Base-by-base conservation (phyloP, 2,329 filamentous ascomycete genomes). In the Tolypocladium tropicale region DNA sequence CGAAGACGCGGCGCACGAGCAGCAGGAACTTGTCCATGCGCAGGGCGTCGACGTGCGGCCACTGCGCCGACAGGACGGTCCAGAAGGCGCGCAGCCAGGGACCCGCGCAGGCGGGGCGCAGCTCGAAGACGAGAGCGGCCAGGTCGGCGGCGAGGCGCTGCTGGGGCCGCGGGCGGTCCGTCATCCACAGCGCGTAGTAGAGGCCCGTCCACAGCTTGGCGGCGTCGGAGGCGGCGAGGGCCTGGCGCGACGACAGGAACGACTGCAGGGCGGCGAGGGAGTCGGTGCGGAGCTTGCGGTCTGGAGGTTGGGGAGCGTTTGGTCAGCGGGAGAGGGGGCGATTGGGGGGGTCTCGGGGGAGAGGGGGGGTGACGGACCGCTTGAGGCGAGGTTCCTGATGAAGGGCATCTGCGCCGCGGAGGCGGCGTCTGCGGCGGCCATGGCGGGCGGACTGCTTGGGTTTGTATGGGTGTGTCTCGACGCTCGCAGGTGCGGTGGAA, bases 151-250 rank as follows among this genome's bases (percentile, higher is more conserved):
- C 88, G 50, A 97, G 86, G 48, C 82, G 82, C 76, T 96, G 91
- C 76, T 96, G 93, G 3, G 89, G 86, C n/a, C 85, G 75, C 12
- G 91, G 86, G 52, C 91, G 89, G 77, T 96, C 92, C 71, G 87
- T 90, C 85, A 96, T 94, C 87, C 90, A 96, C 66, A 94, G 83
- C 67, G 86, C 87, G 78, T 91, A 96, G 77, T 94, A 96, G 23
- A 97, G 82, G 6, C 91, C 93, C 69, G 95, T 95, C 90, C 91
- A 96, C 61, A 97, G 81, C 76, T 96, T 96, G 58, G 93, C 78
- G 53, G 90, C 77, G 61, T 96, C 91, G 62, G 88, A 71, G 43
- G 82, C 76, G 21, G 82, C 75, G 59, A 96, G 82, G 55, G 72
- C 65, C 39, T 75, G 70, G 43, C 81, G 79, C 58, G 82, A 78